These are phyloP conservation scores for Atkinsonella texensis DNA, from an alignment of 2,329 filamentous ascomycete species.

Conservation along the genomic window DNA sequence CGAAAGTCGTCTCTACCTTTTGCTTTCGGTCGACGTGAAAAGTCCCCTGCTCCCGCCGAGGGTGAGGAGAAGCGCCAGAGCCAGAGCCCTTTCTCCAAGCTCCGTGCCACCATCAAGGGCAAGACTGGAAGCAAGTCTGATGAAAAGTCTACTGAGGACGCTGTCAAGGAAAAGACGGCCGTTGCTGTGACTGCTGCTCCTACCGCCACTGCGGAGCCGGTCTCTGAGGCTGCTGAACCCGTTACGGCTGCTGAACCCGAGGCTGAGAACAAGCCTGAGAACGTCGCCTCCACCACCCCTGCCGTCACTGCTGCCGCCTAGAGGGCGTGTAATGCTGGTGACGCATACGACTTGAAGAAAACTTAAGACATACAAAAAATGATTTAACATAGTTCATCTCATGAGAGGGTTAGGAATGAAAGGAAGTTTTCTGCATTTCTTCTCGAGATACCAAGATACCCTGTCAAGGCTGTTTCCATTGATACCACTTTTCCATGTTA, in stretches of 20 bases:
- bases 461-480: slow-evolving; percentile 38
- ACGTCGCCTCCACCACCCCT: slow-evolving; percentile 29
- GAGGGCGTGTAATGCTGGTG: slow-evolving; percentile 16
- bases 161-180: slow-evolving; percentile 20
- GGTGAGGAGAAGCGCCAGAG: slow-evolving; percentile 35
- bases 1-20: slow-evolving; percentile 69
- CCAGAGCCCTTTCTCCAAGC: slow-evolving; percentile 44
- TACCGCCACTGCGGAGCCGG: slow-evolving; percentile 16
- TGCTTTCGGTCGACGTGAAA: slow-evolving; percentile 68
- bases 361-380: slow-evolving; percentile 10
- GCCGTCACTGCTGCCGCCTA: slow-evolving; percentile 42
- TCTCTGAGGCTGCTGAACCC: slow-evolving; percentile 13
- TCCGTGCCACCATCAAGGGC: slow-evolving; percentile 44
- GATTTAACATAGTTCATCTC: slow-evolving; percentile 18
- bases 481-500: slow-evolving; percentile 28
- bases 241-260: slow-evolving; percentile 19
- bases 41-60: slow-evolving; percentile 42
- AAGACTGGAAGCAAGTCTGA: slow-evolving; percentile 31
- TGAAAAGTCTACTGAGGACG: slow-evolving; percentile 26
- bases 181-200: slow-evolving; percentile 17
- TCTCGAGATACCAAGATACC: slow-evolving; percentile 41
- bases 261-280: slow-evolving; percentile 29
- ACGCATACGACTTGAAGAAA: slow-evolving; percentile 14
- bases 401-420: slow-evolving; percentile 35
- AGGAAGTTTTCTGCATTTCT: slow-evolving; percentile 41